A percentile compares a stretch with the other conserved stretches of the same genome.
These are phyloP conservation scores for Seminavis robusta DNA, from an alignment of 108 stramenopile species.

Conservation along the genomic window DNA sequence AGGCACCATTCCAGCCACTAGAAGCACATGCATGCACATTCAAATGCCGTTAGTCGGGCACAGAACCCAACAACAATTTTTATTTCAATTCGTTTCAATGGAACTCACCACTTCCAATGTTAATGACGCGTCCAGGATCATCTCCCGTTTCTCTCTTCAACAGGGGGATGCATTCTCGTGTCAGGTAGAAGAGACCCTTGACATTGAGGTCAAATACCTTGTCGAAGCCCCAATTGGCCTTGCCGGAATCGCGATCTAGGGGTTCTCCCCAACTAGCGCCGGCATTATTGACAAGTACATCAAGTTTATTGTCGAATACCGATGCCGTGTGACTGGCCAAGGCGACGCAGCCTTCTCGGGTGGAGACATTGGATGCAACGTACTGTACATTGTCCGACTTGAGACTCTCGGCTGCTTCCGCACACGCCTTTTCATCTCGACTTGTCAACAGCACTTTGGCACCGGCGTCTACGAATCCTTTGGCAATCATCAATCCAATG, in stretches of 20 bases:
- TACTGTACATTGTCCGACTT: conserved; percentile 26
- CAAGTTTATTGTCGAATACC: conserved; percentile 60
- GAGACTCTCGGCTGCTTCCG: conserved; percentile 53
- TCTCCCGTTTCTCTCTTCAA: conserved; percentile 43
- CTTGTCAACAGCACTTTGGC: conserved; percentile 85
- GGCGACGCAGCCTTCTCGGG: conserved; percentile 76
- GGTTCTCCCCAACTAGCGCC: conserved; percentile 68
- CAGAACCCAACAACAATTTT: no score
- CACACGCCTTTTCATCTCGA: conserved; percentile 75
- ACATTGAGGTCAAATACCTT: conserved; percentile 92
- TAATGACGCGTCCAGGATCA: conserved; percentile 88
- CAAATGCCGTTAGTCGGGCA: no score
- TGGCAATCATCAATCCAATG: conserved; percentile 89
- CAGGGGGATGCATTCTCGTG: conserved; percentile 82
- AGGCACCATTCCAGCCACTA: conserved; percentile 87
- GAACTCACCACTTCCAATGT: conserved; percentile 89
- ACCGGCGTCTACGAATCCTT: conserved; percentile 65
- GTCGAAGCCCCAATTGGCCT: conserved; percentile 93
- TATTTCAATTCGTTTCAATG: no score
- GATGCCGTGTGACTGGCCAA: conserved; percentile 53
- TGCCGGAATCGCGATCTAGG: conserved; percentile 70
- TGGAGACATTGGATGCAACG: conserved; percentile 74
- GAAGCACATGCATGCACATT: no score
- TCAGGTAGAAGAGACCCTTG: conserved; percentile 89
- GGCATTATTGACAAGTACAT: conserved; percentile 84